Conservation (phyloP, 2,329 filamentous ascomycete species). For the Tolypocladium album region DNA sequence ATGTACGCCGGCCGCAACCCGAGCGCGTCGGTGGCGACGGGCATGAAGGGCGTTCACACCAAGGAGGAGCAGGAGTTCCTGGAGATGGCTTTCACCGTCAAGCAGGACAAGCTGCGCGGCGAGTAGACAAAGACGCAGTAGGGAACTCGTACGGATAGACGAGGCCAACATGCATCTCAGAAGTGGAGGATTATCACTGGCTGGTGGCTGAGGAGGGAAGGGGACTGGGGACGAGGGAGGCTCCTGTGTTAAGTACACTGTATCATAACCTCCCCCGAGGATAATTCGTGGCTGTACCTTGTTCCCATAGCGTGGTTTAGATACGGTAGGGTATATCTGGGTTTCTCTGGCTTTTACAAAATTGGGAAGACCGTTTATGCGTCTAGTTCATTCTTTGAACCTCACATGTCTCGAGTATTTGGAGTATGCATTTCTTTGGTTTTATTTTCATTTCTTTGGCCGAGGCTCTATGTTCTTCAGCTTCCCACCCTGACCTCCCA, state of each 20-base stretch:
- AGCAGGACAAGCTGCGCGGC: slow-evolving; percentile 60
- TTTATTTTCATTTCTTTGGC: not conserved
- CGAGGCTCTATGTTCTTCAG: not conserved
- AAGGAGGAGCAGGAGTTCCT: slow-evolving; percentile 89
- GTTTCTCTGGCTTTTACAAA: not conserved
- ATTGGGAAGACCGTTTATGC: not conserved
- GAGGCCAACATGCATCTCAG: not conserved
- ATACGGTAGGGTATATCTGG: slow-evolving; percentile 2
- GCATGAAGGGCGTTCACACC: slow-evolving; percentile 75
- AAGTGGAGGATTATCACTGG: not conserved
- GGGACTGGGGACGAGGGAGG: not conserved
- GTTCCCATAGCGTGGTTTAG: slow-evolving; percentile 3
- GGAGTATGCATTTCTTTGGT: not conserved
- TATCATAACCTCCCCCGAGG: slow-evolving; percentile 5
- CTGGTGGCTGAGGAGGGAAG: not conserved
- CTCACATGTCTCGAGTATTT: not conserved
- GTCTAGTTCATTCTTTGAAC: not conserved
- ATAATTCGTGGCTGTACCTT: slow-evolving; percentile 3
- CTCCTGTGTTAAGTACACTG: slow-evolving; percentile 5
- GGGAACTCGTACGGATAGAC: too few relatives aligned
- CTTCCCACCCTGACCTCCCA: slow-evolving; percentile 49
- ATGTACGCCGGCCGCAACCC: slow-evolving; percentile 95
- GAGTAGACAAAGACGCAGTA: slow-evolving; percentile 29
- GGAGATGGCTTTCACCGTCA: slow-evolving; percentile 52
- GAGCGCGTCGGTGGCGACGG: slow-evolving; percentile 87